Percentiles rank a stretch among this genome's conserved stretches.
phyloP scores from a whole-genome alignment of 495 filamentous ascomycete genomes.

The Tuber aestivum region DNA sequence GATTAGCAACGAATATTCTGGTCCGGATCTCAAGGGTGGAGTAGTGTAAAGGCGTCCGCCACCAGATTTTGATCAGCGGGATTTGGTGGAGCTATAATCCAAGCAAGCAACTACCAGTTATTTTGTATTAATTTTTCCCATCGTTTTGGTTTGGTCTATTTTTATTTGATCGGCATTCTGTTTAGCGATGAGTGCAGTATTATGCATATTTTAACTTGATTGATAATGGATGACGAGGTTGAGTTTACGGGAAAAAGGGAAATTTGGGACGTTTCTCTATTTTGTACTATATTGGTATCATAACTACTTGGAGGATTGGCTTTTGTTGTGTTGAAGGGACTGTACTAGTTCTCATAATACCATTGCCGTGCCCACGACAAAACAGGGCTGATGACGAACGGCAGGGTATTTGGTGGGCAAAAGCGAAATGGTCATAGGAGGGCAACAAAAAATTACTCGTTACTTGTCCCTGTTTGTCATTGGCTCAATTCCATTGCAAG shows the following conservation, averaged over 20 bases:
- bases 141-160: not conserved
- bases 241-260: not conserved
- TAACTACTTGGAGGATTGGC: not conserved
- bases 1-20: slow-evolving; percentile 88
- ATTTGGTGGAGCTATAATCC: slow-evolving; percentile 71
- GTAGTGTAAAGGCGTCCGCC: slow-evolving; percentile 83
- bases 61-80: slow-evolving; percentile 86
- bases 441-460: too few relatives aligned
- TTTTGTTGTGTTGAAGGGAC: not conserved
- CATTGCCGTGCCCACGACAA: too few relatives aligned
- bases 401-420: too few relatives aligned
- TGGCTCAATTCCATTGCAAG: too few relatives aligned
- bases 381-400: too few relatives aligned
- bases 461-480: too few relatives aligned
- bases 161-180: not conserved
- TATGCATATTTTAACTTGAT: not conserved
- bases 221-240: not conserved
- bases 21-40: slow-evolving; percentile 71
- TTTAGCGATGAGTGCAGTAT: not conserved
- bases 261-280: not conserved
- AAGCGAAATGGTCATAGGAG: too few relatives aligned
- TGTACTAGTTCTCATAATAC: too few relatives aligned
- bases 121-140: not conserved
- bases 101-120: not conserved
- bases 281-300: not conserved